Evolutionary conservation across 257 asterid species (phyloP), one percentile per base, ranked within the genome.

Genomic region (Penstemon barbatus): DNA sequence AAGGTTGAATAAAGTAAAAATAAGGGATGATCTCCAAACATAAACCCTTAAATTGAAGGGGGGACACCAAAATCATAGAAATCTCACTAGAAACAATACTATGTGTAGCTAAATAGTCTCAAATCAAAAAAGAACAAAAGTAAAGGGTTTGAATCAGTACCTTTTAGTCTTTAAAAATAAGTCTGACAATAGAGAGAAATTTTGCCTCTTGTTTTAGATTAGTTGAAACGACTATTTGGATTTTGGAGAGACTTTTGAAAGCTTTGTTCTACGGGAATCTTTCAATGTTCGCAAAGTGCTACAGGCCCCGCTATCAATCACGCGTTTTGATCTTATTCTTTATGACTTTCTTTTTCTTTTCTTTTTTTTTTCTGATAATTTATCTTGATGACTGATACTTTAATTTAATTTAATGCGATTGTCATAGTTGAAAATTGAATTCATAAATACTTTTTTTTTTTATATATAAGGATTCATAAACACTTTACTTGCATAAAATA

Each of bases 101-200:
- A 19, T 3, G 12, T 5, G 8, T 7, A 18, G 49, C 52, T 18
- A 57, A 61, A 44, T 25, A 45, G 65, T 43, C 33, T 10, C 40
- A 13, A 56, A 19, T 9, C n/a, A 37, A 39, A 8, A 5, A 25
- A 5, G 0, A 52, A 61, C 39, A 18, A 68, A 51, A 19, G 10
- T 8, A 33, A 38, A 36, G 11, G 8, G 2, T 25, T 25, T n/a
- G 36, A 67, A 57, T 42, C 49, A 49, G 55, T 25, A 25, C 87
- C 86, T 70, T 78, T 3, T 57, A 73, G 62, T 9, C 75, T 78
- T 72, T 79, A 57, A 53, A 79, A 72, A 62, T 70, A 71, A 53
- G 74, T 69, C 41, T 66, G 18, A 25, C 15, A 37, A 25, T 49
- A 49, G 48, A 40, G 48, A 50, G 63, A 60, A 63, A 49, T 3